Evolutionary conservation across 768 basidiomycete genomes (phyloP).

Genomic region (Sistotremastrum suecicum): DNA sequence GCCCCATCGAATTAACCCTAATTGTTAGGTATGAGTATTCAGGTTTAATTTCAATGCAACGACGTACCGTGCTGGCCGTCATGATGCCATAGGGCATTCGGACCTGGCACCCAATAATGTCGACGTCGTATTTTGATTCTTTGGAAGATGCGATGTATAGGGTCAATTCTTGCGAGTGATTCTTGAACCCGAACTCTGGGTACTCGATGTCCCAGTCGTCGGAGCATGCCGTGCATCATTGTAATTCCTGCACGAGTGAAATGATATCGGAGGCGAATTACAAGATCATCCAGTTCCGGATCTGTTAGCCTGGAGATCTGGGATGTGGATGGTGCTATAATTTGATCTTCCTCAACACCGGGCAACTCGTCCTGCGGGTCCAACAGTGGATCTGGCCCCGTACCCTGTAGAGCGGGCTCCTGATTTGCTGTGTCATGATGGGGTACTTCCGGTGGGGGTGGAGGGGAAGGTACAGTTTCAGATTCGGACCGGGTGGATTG

Average conservation of each 20-base stretch:
- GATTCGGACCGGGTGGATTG: neutral
- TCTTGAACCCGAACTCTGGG: slow-evolving; percentile 2
- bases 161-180: slow-evolving; percentile 6
- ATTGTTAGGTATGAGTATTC: neutral
- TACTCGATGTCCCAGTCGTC: slow-evolving; percentile 1
- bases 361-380: neutral
- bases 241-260: slow-evolving; percentile 7
- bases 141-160: slow-evolving; percentile 8
- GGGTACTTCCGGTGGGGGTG: neutral
- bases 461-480: neutral
- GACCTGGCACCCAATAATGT: slow-evolving; percentile 11
- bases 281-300: slow-evolving; percentile 6
- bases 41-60: neutral
- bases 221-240: slow-evolving; percentile 9
- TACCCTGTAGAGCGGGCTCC: neutral
- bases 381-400: neutral
- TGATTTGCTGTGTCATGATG: neutral
- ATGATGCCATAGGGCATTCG: slow-evolving; percentile 16
- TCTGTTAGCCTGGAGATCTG: slow-evolving; percentile 3
- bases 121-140: slow-evolving; percentile 6
- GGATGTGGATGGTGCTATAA: slow-evolving; percentile 1
- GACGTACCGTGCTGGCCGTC: slow-evolving; percentile 17
- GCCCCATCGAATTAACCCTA: slow-evolving; percentile 10
- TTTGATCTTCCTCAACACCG: neutral
- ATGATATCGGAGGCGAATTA: neutral